These are phyloP conservation scores for Helotiales sp. DNA, from an alignment of 2,329 filamentous ascomycete species.

Conservation along the genomic window DNA sequence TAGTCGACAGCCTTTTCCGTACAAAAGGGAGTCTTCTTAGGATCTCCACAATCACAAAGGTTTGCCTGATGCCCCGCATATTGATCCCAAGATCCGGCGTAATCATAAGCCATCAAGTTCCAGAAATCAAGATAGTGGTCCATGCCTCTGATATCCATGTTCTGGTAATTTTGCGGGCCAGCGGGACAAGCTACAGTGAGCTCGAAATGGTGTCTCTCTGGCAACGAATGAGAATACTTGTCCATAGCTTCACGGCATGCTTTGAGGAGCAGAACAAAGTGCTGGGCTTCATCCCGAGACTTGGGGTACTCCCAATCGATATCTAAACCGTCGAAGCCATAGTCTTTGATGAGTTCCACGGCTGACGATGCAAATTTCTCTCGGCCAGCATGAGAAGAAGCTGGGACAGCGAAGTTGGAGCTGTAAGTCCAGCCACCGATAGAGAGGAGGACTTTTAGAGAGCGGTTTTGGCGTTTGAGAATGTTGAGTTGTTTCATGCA, in stretches of 20 bases:
- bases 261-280: conserved; percentile 59
- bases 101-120: conserved; percentile 90
- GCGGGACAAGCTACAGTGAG: conserved; percentile 65
- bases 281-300: conserved; percentile 50
- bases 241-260: conserved; percentile 59
- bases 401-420: conserved; percentile 75
- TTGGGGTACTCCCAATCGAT: conserved; percentile 71
- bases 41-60: conserved; percentile 61
- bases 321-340: conserved; percentile 75
- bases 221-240: conserved; percentile 49
- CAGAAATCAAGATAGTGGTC: conserved; percentile 69
- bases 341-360: conserved; percentile 73
- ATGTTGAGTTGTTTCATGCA: conserved; percentile 87
- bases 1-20: conserved; percentile 68
- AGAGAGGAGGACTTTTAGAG: conserved; percentile 81
- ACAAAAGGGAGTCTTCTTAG: conserved; percentile 74
- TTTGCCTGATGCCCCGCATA: conserved; percentile 79
- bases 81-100: conserved; percentile 77
- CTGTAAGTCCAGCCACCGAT: conserved; percentile 95
- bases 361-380: conserved; percentile 71
- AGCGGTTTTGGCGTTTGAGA: conserved; percentile 76
- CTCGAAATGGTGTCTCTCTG: conserved; percentile 52
- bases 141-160: conserved; percentile 64
- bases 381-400: conserved; percentile 69
- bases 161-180: conserved; percentile 61